Percentiles rank a stretch among this genome's conserved stretches.
These are phyloP conservation scores for Ogataea nakhonphanomensis DNA, from an alignment of 805 yeast species.

Conservation along the genomic window DNA sequence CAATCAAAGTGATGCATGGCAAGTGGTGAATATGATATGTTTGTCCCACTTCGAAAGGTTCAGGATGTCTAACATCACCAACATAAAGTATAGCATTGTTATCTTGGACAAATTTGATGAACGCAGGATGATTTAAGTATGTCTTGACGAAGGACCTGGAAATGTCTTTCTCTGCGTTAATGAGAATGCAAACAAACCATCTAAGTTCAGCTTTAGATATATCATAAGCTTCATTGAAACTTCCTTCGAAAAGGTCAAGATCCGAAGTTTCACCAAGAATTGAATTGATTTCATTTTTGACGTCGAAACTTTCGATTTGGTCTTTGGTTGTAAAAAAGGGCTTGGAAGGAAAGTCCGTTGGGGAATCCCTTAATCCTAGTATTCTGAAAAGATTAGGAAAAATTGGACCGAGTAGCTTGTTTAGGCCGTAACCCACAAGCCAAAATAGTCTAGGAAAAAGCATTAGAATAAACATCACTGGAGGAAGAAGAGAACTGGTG, in stretches of 20 bases:
- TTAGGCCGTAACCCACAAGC: conserved; percentile 38
- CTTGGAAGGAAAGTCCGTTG: conserved; percentile 30
- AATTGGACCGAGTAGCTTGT: conserved; percentile 31
- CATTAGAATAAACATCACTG: conserved; percentile 49
- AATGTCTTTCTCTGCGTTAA: conserved; percentile 43
- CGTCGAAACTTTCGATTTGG: conserved; percentile 15
- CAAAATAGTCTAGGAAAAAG: conserved; percentile 53
- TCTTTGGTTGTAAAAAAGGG: conserved; percentile 26
- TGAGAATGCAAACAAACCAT: conserved; percentile 52
- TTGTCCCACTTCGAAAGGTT: conserved; percentile 63
- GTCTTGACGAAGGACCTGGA: conserved; percentile 42
- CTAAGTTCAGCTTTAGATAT: conserved; percentile 39
- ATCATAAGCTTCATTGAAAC: conserved; percentile 42
- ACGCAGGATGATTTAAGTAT: conserved; percentile 43
- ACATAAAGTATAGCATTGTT: conserved; percentile 57
- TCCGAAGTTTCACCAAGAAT: conserved; percentile 26
- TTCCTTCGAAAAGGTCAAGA: conserved; percentile 30
- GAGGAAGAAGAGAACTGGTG: conserved; percentile 21
- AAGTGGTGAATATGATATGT: conserved; percentile 48
- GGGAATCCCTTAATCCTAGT: conserved; percentile 28
- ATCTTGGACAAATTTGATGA: conserved; percentile 36
- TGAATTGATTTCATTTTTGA: conserved; percentile 17
- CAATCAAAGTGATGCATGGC: conserved; percentile 54
- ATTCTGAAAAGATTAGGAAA: conserved; percentile 34
- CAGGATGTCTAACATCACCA: conserved; percentile 60